Base-by-base conservation (phyloP, 192 early-diverging fungal genomes). In the Coemansia sp. region DNA sequence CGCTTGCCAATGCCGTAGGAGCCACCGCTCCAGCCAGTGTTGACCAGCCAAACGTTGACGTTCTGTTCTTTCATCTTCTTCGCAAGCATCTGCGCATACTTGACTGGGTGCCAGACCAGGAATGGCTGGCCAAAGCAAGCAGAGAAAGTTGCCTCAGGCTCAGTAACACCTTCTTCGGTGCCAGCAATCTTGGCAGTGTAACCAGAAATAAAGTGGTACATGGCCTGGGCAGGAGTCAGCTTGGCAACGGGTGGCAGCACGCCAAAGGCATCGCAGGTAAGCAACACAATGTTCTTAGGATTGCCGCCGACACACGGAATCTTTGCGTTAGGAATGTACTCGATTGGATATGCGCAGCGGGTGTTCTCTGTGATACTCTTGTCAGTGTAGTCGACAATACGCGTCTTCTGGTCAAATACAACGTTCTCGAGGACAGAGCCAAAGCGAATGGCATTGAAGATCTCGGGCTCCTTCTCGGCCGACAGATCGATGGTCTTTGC, bases 161-260 rank as follows among this genome's bases (percentile, higher is more conserved):
- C 93, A 10, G 87, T 89, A 28, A 98, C 86, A 58, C 96, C 96
- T 10, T 94, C 93, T 69, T 98, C 96, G 26, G 96, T 98, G 52
- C 96, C 96, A 19, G 96, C 91, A 73, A 98, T 92, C 90, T 98
- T 98, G 68, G 96, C 93, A 0, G 96, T 98, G 85, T 95, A 98
- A 23, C 96, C 96, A 51, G 90, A 91, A 74, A 98, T 96, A 78
- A 98, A 98, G 83, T 96, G 94, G 84, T 96, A 98, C 89, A 93
- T 93, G 70, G 90, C 91, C 74, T 98, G 96, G 4, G 83, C 88
- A 6, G 92, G 80, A 6, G 88, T 90, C 64, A 98, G 83, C 73
- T 91, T 92, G 62, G 93, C 89, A 27, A 92, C 91, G 25, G 96
- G 96, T 14, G 96, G 96, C 30, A 98, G 82, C 34, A 98, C 90